These are phyloP conservation scores for Xylaria hypoxylon DNA, from an alignment of 2,329 filamentous ascomycete species.

Conservation along the genomic window DNA sequence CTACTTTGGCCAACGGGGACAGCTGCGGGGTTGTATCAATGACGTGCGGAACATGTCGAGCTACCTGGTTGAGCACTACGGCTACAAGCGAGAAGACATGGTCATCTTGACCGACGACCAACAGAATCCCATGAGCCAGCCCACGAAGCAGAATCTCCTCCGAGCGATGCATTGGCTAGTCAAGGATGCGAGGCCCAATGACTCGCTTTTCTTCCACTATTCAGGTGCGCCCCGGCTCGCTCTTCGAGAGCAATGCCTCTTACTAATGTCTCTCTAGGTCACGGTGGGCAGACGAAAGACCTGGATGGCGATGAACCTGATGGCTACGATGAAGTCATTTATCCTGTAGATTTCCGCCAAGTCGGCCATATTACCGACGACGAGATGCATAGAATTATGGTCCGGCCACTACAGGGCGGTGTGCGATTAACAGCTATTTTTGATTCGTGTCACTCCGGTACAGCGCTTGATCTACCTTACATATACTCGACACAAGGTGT, in stretches of 20 bases:
- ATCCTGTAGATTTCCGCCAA: slow-evolving; percentile 77
- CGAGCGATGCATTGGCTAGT: slow-evolving; percentile 98
- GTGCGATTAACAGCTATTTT: slow-evolving; percentile 88
- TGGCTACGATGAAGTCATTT: slow-evolving; percentile 82
- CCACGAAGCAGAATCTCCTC: slow-evolving; percentile 93
- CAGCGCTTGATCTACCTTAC: slow-evolving; percentile 81
- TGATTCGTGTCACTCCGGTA: slow-evolving; percentile 84
- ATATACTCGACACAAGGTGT: slow-evolving; percentile 84
- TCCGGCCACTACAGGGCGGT: slow-evolving; percentile 80
- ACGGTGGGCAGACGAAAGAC: slow-evolving; percentile 81
- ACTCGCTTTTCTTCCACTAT: slow-evolving; percentile 98
- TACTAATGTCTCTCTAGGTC: slow-evolving; percentile 61
- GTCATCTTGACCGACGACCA: slow-evolving; percentile 96
- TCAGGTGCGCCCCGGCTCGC: slow-evolving; percentile 69
- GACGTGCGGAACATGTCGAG: slow-evolving; percentile 97
- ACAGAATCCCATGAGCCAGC: slow-evolving; percentile 96
- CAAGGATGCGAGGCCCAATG: slow-evolving; percentile 90
- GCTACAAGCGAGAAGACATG: slow-evolving; percentile 96
- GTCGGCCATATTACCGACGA: slow-evolving; percentile 83
- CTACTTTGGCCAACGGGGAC: slow-evolving; percentile 92
- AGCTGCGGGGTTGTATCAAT: slow-evolving; percentile 94
- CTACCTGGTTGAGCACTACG: slow-evolving; percentile 89
- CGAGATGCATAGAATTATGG: slow-evolving; percentile 82
- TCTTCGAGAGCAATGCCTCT: slow-evolving; percentile 23
- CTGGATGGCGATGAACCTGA: slow-evolving; percentile 81